Evolutionary conservation across 371 early-diverging fungal species (phyloP).

Genomic region (Apophysomyces variabilis): DNA sequence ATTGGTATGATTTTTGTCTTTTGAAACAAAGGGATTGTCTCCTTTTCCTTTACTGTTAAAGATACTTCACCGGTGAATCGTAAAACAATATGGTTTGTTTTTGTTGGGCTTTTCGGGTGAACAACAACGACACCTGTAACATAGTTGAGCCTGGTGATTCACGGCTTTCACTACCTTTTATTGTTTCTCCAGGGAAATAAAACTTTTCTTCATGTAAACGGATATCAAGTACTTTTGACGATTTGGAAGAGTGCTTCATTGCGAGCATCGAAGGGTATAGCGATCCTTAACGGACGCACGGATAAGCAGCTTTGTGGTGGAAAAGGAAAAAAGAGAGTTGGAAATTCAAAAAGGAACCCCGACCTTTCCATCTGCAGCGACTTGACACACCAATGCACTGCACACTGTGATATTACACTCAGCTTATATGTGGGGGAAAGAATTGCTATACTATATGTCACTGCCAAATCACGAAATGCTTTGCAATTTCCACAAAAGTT

Average conservation of each 20-base stretch:
- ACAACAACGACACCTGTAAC: constrained; percentile 42
- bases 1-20: constrained; percentile 26
- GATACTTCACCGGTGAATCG: constrained; percentile 43
- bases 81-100: constrained; percentile 38
- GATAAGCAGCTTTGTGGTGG: background rate
- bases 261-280: background rate
- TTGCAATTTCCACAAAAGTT: no score
- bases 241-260: constrained; percentile 8
- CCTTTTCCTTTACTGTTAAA: constrained; percentile 41
- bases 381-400: background rate
- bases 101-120: constrained; percentile 46
- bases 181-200: constrained; percentile 53
- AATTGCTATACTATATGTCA: no score
- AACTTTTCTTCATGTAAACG: constrained; percentile 51
- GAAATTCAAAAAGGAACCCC: constrained; percentile 5
- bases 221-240: constrained; percentile 41
- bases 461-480: no score
- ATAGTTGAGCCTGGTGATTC: background rate
- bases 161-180: constrained; percentile 39
- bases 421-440: no score
- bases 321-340: constrained; percentile 5
- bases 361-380: background rate
- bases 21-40: constrained; percentile 36
- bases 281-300: constrained; percentile 1
- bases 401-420: no score